Base-by-base conservation (phyloP, 805 yeast species). In the Wickerhamiella parazyma region DNA sequence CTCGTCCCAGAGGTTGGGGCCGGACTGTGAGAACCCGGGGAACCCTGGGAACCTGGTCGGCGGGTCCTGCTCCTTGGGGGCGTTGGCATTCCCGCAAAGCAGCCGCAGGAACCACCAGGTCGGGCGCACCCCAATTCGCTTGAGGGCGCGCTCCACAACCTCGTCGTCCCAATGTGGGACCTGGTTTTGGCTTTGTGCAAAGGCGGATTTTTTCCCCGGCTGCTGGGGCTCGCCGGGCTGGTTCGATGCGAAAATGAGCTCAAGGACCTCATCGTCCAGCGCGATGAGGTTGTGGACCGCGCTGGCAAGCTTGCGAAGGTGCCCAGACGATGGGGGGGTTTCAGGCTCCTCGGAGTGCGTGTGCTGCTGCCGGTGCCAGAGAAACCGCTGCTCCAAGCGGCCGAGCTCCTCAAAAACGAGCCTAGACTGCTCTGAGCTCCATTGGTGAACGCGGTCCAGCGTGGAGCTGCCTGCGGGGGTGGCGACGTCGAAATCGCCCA, bases 351-450 rank as follows among this genome's bases (percentile, higher is more conserved):
- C 36, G 18, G 25, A 11, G 21, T 31, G 16, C 11, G 33, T 7
- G 20, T 18, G 19, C n/a, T 33, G 22, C 35, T 29, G 24, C 26
- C 41, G 18, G 29, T 31, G n/a, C 45, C 34, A 35, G 35, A 40
- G 35, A 11, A 46, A 37, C 35, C 38, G 41, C 29, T 42, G 46
- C 44, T 52, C 55, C 4, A 59, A 45, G 22, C 51, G 48, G 42
- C 51, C 54, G 28, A 57, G 48, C 45, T 59, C 61, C 33, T 52
- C 52, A 36, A 50, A 42, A 10, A 60, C 50, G 7, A 55, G 54
- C 43, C 56, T 55, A 11, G 63, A 56, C 51, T 65, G 69, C 45
- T 61, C 65, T 17, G 64, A 48, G 19, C 69, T 48, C 69, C 69
- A 65, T 16, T 62, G 62, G 49, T 64, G 62, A 33, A 65, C 55